Evolutionary conservation across 768 basidiomycete species (phyloP), one percentile per base, ranked within the genome.

Genomic region (Lactarius deliciosus): DNA sequence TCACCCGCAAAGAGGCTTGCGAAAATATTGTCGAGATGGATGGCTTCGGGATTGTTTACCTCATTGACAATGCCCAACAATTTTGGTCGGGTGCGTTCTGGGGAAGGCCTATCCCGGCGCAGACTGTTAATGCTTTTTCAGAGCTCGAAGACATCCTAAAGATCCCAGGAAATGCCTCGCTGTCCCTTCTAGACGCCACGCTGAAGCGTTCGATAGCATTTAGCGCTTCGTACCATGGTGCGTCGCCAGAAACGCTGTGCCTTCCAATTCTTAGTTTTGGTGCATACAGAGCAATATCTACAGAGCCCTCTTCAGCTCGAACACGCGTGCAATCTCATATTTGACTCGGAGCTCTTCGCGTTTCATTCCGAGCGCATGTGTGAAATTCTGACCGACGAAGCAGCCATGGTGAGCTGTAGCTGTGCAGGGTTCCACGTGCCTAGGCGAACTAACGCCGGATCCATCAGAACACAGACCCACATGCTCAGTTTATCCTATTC

Each of bases 351-450:
- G 73, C 82, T 98, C 47, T 97, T 98, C 72, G 76, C 84, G 2
- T 96, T 91, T 73, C 94, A 98, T 76, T 94, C 92, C 3, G 94
- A 95, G 73, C 81, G 96, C 40, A 96, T 96, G 92, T 86, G 88
- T 63, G 90, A 93, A 70, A 83, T 91, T 50, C 79, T 94, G 57
- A 79, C 90, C 43, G 82, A 87, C 57, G 87, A 92, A 71, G 84
- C 85, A 15, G 82, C 84, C 74, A 80, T 81, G 73, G 91, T 94
- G 74, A 73, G 87, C 58, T 34, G 16, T 11, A 2, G 9, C 9
- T 18, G 20, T 25, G 36, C 54, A 8, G 57, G 7, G 40, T 13
- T 57, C 22, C 1, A 8, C 57, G 18, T 54, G 38, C 67, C 63
- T 43, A 11, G 45, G 43, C 41, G 15, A 50, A 57, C 56, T 65